Evolutionary conservation across 1,139 yeast genomes (phyloP).

Genomic region (Candida buenavistaensis): DNA sequence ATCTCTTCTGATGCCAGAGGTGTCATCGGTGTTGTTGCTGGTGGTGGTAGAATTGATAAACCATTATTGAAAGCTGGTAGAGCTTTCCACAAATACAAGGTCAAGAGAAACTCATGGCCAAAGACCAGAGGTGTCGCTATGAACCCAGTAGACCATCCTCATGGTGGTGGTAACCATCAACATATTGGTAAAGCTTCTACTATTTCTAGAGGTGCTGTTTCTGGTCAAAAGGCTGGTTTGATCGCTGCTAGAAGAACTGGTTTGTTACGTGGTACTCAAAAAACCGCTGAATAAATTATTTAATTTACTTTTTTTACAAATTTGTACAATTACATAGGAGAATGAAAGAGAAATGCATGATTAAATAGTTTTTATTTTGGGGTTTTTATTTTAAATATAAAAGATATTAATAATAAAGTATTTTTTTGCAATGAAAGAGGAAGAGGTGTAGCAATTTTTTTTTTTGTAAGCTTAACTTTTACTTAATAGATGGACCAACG

Average conservation of each 20-base stretch:
- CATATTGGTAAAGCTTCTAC: conserved; percentile 99
- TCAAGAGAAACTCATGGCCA: conserved; percentile 99
- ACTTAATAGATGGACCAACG: too few species aligned
- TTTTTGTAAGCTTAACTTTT: too few species aligned
- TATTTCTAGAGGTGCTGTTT: conserved; percentile 98
- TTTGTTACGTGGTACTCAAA: conserved; percentile 99
- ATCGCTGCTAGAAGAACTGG: conserved; percentile 99
- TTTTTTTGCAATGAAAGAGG: too few species aligned
- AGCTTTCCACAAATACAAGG: conserved; percentile 99
- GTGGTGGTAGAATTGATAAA: conserved; percentile 99
- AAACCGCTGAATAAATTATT: conserved; percentile 71
- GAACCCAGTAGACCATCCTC: conserved; percentile 99
- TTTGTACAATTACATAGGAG: conserved; percentile 8
- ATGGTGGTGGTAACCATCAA: conserved; percentile 99
- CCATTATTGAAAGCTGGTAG: conserved; percentile 99
- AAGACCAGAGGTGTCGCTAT: conserved; percentile 99
- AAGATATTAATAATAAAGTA: conserved; percentile 7
- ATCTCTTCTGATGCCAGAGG: conserved; percentile 97
- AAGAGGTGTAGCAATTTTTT: too few species aligned
- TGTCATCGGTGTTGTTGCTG: conserved; percentile 99
- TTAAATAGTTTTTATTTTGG: conserved; percentile 12
- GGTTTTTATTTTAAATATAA: conserved; percentile 9
- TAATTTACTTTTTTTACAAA: conserved; percentile 13
- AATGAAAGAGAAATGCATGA: conserved; percentile 5
- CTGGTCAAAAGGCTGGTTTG: conserved; percentile 99